These are phyloP conservation scores for Lenzites betulinus DNA, from an alignment of 768 basidiomycete genomes.

Conservation along the genomic window DNA sequence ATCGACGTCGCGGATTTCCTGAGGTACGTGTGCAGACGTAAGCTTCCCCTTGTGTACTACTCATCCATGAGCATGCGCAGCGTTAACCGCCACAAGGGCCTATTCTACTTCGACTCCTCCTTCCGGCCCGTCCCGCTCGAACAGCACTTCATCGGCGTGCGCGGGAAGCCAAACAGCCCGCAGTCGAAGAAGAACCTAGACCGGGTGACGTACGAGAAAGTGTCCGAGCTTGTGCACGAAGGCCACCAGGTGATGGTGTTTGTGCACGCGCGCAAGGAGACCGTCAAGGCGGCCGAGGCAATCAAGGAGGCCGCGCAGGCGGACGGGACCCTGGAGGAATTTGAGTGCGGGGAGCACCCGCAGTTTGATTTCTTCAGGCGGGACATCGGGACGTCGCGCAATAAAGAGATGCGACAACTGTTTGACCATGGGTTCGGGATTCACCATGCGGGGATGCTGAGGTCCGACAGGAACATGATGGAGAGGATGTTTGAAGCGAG, in stretches of 20 bases:
- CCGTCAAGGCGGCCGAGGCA: slow-evolving; percentile 85
- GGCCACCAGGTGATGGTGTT: slow-evolving; percentile 99
- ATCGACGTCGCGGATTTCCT: slow-evolving; percentile 95
- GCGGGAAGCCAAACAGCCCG: slow-evolving; percentile 79
- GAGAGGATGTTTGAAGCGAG: slow-evolving; percentile 90
- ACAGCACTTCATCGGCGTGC: slow-evolving; percentile 94
- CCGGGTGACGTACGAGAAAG: slow-evolving; percentile 85
- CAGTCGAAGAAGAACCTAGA: slow-evolving; percentile 86
- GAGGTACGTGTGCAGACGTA: slow-evolving; percentile 49
- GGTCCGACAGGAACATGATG: slow-evolving; percentile 92
- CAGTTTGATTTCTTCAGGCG: slow-evolving; percentile 75
- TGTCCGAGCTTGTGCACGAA: slow-evolving; percentile 79
- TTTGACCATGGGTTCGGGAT: slow-evolving; percentile 95
- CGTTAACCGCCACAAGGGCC: slow-evolving; percentile 80
- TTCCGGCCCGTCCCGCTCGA: slow-evolving; percentile 96
- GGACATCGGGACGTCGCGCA: slow-evolving; percentile 78
- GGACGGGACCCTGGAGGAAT: slow-evolving; percentile 75
- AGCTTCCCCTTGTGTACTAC: not conserved
- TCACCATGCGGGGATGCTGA: slow-evolving; percentile 97
- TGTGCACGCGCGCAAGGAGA: slow-evolving; percentile 97
- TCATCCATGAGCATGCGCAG: slow-evolving; percentile 39
- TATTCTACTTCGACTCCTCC: slow-evolving; percentile 98
- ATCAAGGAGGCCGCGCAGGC: slow-evolving; percentile 74
- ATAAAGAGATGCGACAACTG: slow-evolving; percentile 95
- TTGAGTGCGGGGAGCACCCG: slow-evolving; percentile 81